A percentile compares a stretch with the other conserved stretches of the same genome.
phyloP scores from a whole-genome alignment of 345 rosid species.

The Cardamine resedifolia region DNA sequence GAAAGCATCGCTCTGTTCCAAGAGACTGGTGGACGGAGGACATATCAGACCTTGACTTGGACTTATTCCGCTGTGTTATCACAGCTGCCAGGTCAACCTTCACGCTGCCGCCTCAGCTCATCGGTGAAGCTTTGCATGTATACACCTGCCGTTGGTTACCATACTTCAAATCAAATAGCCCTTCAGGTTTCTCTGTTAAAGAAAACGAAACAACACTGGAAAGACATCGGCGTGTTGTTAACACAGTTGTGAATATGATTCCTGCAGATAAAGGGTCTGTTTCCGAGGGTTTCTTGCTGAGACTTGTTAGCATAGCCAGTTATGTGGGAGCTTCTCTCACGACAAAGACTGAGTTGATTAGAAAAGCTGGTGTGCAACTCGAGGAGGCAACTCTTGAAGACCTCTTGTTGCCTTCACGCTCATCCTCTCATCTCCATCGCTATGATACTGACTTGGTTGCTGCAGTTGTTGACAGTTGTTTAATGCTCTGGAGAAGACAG shows the following conservation, averaged over 20 bases:
- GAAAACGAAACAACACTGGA: slow-evolving; percentile 46
- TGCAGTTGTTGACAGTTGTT: slow-evolving; percentile 62
- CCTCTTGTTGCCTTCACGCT: slow-evolving; percentile 60
- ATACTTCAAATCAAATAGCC: slow-evolving; percentile 46
- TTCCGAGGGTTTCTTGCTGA: slow-evolving; percentile 73
- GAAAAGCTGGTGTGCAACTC: slow-evolving; percentile 72
- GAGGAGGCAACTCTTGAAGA: slow-evolving; percentile 73
- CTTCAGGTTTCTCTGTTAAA: slow-evolving; percentile 45
- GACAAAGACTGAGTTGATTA: slow-evolving; percentile 73
- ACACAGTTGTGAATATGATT: slow-evolving; percentile 74
- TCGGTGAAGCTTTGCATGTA: slow-evolving; percentile 94
- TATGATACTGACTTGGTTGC: slow-evolving; percentile 73
- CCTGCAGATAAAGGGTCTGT: slow-evolving; percentile 87
- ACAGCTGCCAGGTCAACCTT: slow-evolving; percentile 66
- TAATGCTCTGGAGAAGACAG: slow-evolving; percentile 70
- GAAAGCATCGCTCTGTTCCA: slow-evolving; percentile 65
- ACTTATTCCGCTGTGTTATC: slow-evolving; percentile 75
- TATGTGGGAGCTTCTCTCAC: slow-evolving; percentile 64
- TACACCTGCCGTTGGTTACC: slow-evolving; percentile 93
- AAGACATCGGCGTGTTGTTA: slow-evolving; percentile 59
- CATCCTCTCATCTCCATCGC: slow-evolving; percentile 43
- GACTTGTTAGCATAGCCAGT: slow-evolving; percentile 73
- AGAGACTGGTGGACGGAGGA: slow-evolving; percentile 99
- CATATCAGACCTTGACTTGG: slow-evolving; percentile 84
- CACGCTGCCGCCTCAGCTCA: slow-evolving; percentile 69